These are phyloP conservation scores for Globisporangium ultimum DNA, from an alignment of 352 stramenopile genomes.

Conservation along the genomic window DNA sequence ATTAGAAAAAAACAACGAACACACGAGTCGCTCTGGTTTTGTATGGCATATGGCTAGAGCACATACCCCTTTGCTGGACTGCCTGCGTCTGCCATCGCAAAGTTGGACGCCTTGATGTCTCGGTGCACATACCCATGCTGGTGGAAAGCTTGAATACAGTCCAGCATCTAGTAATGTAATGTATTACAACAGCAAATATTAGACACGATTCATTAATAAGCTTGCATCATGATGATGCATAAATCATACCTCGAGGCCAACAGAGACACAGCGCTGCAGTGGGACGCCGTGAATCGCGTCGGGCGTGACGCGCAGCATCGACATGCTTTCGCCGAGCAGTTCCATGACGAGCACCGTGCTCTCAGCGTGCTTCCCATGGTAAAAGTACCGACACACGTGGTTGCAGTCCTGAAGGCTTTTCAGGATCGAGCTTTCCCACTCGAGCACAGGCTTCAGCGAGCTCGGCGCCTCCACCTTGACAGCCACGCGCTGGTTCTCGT, in stretches of 20 bases:
- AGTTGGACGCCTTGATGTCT: constrained; percentile 90
- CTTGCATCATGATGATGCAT: not conserved
- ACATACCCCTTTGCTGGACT: constrained; percentile 44
- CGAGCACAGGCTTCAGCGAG: constrained; percentile 82
- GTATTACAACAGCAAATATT: not conserved
- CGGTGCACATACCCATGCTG: constrained; percentile 83
- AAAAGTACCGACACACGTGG: constrained; percentile 82
- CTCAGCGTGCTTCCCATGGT: constrained; percentile 83
- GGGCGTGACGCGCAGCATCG: constrained; percentile 76
- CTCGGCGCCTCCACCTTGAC: constrained; percentile 86
- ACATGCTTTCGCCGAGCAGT: constrained; percentile 86
- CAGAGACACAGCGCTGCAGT: constrained; percentile 60
- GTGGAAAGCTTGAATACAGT: constrained; percentile 86
- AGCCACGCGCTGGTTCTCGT: constrained; percentile 70
- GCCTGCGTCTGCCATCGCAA: constrained; percentile 51
- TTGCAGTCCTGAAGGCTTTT: constrained; percentile 81
- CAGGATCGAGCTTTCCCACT: constrained; percentile 88
- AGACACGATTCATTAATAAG: not conserved
- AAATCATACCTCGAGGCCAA: constrained; percentile 49
- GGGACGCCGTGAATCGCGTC: constrained; percentile 80
- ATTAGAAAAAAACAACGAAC: not conserved
- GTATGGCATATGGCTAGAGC: not conserved
- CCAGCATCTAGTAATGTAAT: constrained; percentile 53
- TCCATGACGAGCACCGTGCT: constrained; percentile 89
- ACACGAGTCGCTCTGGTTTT: not conserved